These are phyloP conservation scores for Pythium phragmiticola DNA, from an alignment of 352 stramenopile genomes.

Conservation along the genomic window DNA sequence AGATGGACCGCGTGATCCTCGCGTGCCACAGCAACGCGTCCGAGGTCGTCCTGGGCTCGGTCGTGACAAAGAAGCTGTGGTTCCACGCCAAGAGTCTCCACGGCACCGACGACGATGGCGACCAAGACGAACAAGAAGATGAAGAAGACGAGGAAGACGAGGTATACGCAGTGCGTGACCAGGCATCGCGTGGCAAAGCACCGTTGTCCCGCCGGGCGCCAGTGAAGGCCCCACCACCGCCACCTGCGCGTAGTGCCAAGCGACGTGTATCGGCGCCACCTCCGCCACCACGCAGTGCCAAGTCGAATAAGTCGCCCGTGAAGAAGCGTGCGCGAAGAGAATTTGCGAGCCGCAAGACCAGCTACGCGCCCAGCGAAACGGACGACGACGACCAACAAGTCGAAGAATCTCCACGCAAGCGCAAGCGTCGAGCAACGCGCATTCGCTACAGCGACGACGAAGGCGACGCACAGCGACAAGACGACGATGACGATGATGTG, in stretches of 20 bases:
- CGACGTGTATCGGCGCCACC: conserved; percentile 9
- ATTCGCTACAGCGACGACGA: conserved; percentile 24
- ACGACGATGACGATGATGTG: conserved; percentile 23
- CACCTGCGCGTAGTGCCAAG: conserved; percentile 10
- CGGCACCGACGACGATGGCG: conserved; percentile 1
- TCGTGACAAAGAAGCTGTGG: conserved; percentile 71
- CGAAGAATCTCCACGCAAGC: conserved; percentile 20
- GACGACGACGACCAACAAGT: conserved; percentile 35
- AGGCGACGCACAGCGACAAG: conserved; percentile 9
- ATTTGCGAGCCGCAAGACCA: not conserved
- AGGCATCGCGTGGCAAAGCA: conserved; percentile 1
- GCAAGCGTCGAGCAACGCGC: conserved; percentile 12
- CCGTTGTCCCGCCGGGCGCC: not conserved
- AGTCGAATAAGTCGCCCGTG: conserved; percentile 5
- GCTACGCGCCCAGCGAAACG: conserved; percentile 20
- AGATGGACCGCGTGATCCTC: conserved; percentile 76
- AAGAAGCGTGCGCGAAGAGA: conserved; percentile 25
- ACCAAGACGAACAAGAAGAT: conserved; percentile 14
- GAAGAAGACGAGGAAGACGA: conserved; percentile 18
- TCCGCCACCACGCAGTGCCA: conserved; percentile 2
- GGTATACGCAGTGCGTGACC: not conserved
- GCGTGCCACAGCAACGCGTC: conserved; percentile 59
- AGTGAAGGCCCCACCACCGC: not conserved
- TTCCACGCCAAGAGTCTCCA: conserved; percentile 33
- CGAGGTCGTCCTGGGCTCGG: conserved; percentile 42